These are phyloP conservation scores for Malus hybrid DNA, from an alignment of 331 rosid species.

Conservation along the genomic window DNA sequence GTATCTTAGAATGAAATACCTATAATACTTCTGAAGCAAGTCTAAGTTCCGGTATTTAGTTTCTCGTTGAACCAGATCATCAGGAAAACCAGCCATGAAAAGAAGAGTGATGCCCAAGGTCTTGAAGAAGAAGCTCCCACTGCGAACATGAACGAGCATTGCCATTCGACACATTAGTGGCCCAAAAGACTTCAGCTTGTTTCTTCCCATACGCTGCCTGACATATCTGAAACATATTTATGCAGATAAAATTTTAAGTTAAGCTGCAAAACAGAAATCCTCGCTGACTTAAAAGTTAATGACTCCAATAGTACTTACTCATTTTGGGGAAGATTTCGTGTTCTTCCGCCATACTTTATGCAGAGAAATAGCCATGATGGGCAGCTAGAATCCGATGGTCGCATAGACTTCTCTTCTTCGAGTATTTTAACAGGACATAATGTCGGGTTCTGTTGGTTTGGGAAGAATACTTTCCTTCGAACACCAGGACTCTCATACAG, in stretches of 20 bases:
- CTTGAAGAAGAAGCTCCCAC: constrained; percentile 94
- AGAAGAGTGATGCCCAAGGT: constrained; percentile 78
- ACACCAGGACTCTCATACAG: constrained; percentile 70
- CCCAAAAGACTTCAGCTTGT: constrained; percentile 87
- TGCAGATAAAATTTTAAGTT: constrained; percentile 4
- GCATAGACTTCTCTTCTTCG: constrained; percentile 77
- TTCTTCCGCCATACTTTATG: constrained; percentile 91
- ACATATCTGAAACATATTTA: constrained; percentile 58
- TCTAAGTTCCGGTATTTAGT: constrained; percentile 75
- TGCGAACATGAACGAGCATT: constrained; percentile 55
- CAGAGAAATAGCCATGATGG: constrained; percentile 88
- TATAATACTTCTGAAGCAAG: constrained; percentile 83
- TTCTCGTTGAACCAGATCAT: constrained; percentile 71
- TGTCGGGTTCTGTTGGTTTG: constrained; percentile 43
- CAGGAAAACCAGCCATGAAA: constrained; percentile 92
- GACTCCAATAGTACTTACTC: constrained; percentile 45
- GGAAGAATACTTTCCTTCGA: constrained; percentile 59
- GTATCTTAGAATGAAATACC: constrained; percentile 29
- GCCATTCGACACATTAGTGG: constrained; percentile 68
- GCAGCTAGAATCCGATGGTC: constrained; percentile 67
- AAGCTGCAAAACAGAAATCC: neutral
- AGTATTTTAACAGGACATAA: constrained; percentile 76
- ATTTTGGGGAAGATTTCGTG: constrained; percentile 87
- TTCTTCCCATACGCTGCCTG: constrained; percentile 94
- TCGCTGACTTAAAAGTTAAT: neutral